phyloP scores from a whole-genome alignment of 306 rosid genomes.

The Amphicarpaea edgeworthii region DNA sequence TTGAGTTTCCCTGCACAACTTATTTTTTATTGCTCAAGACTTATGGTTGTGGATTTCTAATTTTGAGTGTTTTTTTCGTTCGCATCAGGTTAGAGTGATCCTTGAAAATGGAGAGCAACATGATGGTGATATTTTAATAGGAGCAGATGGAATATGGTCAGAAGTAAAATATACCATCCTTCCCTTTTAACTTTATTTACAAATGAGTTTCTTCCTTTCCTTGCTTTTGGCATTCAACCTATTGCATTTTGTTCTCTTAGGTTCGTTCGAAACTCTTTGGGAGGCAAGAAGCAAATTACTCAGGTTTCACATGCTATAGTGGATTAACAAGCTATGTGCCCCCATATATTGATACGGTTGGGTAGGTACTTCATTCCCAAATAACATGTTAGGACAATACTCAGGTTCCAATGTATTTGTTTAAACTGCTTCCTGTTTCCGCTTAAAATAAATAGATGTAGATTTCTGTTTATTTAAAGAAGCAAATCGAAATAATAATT shows the following conservation, averaged over 20 bases:
- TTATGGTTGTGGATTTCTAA: neutral
- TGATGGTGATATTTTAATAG: slow-evolving; percentile 56
- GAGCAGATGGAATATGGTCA: slow-evolving; percentile 67
- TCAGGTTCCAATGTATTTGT: too few relatives aligned
- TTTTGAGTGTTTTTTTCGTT: slow-evolving; percentile 13
- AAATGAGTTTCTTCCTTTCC: neutral
- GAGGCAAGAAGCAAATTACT: slow-evolving; percentile 50
- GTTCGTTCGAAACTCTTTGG: slow-evolving; percentile 59
- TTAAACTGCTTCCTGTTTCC: too few relatives aligned
- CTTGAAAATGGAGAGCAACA: slow-evolving; percentile 55
- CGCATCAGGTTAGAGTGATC: slow-evolving; percentile 49
- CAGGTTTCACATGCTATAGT: slow-evolving; percentile 58
- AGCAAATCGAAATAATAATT: too few relatives aligned
- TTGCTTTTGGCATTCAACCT: slow-evolving; percentile 3
- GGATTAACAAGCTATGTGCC: slow-evolving; percentile 58
- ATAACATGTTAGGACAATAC: neutral
- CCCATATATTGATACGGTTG: slow-evolving; percentile 51
- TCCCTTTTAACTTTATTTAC: slow-evolving; percentile 25
- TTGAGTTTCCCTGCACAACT: slow-evolving; percentile 24
- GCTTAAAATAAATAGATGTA: too few relatives aligned
- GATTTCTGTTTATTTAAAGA: too few relatives aligned
- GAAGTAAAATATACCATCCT: slow-evolving; percentile 51
- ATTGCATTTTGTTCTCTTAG: slow-evolving; percentile 40
- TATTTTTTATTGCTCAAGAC: neutral
- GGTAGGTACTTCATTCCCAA: slow-evolving; percentile 44